Conservation (phyloP, 2,329 filamentous ascomycete genomes). For the Aspergillus hortae region DNA sequence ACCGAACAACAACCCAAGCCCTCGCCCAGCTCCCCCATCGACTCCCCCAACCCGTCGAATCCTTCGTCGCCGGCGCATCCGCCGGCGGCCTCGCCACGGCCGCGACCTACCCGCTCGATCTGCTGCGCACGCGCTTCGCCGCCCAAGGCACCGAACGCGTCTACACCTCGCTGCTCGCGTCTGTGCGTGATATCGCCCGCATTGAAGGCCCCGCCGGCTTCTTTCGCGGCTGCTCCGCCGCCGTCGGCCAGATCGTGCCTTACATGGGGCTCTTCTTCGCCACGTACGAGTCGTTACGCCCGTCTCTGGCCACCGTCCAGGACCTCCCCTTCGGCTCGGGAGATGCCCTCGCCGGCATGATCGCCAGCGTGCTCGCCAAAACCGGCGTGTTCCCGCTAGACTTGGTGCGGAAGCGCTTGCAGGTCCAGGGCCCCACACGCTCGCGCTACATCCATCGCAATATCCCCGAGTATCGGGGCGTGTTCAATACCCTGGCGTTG, state of each 20-base stretch:
- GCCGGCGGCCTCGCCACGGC: conserved; percentile 81
- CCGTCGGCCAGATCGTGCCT: conserved; percentile 81
- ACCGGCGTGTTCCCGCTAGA: conserved; percentile 90
- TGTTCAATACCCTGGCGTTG: conserved; percentile 61
- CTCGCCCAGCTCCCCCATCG: conserved; percentile 54
- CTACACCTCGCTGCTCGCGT: conserved; percentile 68
- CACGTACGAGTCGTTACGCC: conserved; percentile 73
- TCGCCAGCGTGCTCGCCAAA: conserved; percentile 79
- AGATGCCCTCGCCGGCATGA: conserved; percentile 77
- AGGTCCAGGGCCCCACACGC: conserved; percentile 89
- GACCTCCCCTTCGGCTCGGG: conserved; percentile 68
- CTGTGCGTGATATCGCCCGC: conserved; percentile 67
- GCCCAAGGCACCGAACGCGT: conserved; percentile 79
- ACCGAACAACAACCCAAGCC: conserved; percentile 68
- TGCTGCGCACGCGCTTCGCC: conserved; percentile 92
- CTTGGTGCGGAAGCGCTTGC: conserved; percentile 84
- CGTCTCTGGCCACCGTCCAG: conserved; percentile 45
- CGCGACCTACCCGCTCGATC: conserved; percentile 85
- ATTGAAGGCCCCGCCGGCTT: conserved; percentile 77
- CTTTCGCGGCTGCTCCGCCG: conserved; percentile 81
- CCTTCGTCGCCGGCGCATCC: conserved; percentile 77
- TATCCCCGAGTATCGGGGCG: conserved; percentile 77
- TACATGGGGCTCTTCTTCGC: conserved; percentile 98
- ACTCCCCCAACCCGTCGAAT: conserved; percentile 66
- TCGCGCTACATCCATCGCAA: conserved; percentile 75